Percentiles rank a stretch among this genome's conserved stretches.
phyloP scores from a whole-genome alignment of 768 basidiomycete genomes.

The Russula griseocarnosa region DNA sequence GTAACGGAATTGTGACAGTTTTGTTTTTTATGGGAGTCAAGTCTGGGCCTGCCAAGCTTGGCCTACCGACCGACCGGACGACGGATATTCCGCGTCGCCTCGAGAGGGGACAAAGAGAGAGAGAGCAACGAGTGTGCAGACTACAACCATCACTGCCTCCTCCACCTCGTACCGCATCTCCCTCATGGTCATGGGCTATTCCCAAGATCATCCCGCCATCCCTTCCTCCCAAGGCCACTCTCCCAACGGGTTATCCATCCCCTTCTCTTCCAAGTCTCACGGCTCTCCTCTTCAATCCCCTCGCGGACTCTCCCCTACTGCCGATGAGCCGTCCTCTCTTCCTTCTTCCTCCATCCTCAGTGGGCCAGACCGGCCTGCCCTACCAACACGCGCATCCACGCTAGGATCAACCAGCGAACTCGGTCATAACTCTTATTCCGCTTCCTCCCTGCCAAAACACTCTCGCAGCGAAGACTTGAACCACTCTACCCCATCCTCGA shows the following conservation, averaged over 20 bases:
- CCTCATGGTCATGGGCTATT: conserved; percentile 21
- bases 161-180: conserved; percentile 7
- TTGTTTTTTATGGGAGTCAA: background rate
- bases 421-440: conserved; percentile 41
- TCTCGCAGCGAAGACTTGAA: conserved; percentile 71
- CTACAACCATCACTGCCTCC: background rate
- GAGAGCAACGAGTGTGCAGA: conserved; percentile 5
- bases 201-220: conserved; percentile 23
- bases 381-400: conserved; percentile 65
- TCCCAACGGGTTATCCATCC: conserved; percentile 17
- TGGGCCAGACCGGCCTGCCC: conserved; percentile 47
- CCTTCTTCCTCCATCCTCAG: conserved; percentile 18
- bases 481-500: conserved; percentile 39
- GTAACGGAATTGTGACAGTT: background rate
- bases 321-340: conserved; percentile 19
- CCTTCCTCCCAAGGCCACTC: conserved; percentile 6
- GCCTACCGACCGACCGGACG: conserved; percentile 7
- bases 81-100: conserved; percentile 16
- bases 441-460: conserved; percentile 37
- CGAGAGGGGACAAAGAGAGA: background rate
- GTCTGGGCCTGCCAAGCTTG: background rate
- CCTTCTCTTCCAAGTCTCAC: conserved; percentile 11
- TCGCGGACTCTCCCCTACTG: conserved; percentile 9
- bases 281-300: conserved; percentile 23
- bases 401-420: conserved; percentile 50